These are phyloP conservation scores for Urochloa ruziziensis DNA, from an alignment of 176 grass and related monocot species.

Conservation along the genomic window DNA sequence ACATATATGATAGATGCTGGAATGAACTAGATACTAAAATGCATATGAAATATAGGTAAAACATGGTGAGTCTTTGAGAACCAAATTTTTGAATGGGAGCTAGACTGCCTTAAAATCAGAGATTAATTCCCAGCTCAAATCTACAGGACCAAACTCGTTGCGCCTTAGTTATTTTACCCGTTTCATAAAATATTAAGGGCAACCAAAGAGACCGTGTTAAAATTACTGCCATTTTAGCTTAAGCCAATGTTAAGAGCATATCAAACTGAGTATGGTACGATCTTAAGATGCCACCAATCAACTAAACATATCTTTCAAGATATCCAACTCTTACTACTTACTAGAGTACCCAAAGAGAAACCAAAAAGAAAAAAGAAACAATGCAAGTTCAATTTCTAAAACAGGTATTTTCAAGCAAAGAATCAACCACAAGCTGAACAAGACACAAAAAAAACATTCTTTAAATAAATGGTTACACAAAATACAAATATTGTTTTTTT, in stretches of 20 bases:
- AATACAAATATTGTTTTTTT: constrained; percentile 14
- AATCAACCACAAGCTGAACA: neutral
- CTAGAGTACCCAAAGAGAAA: neutral
- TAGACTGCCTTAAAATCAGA: neutral
- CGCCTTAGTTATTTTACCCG: neutral
- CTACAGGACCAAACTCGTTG: neutral
- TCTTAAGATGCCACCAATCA: neutral
- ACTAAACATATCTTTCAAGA: neutral
- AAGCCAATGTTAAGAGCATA: neutral
- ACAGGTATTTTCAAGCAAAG: neutral
- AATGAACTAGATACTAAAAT: constrained; percentile 1
- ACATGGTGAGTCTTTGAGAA: no score
- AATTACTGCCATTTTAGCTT: no score
- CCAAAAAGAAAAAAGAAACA: neutral
- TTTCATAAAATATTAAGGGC: neutral
- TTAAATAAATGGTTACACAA: neutral
- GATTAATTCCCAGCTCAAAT: neutral
- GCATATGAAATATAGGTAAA: neutral
- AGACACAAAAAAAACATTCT: neutral
- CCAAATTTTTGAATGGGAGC: neutral
- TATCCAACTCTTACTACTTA: neutral
- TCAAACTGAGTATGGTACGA: neutral
- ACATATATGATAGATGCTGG: neutral
- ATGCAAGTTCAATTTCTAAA: constrained; percentile 9
- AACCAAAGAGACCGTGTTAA: no score